phyloP scores from a whole-genome alignment of 495 filamentous ascomycete species.

The Oleoguttula mirabilis region DNA sequence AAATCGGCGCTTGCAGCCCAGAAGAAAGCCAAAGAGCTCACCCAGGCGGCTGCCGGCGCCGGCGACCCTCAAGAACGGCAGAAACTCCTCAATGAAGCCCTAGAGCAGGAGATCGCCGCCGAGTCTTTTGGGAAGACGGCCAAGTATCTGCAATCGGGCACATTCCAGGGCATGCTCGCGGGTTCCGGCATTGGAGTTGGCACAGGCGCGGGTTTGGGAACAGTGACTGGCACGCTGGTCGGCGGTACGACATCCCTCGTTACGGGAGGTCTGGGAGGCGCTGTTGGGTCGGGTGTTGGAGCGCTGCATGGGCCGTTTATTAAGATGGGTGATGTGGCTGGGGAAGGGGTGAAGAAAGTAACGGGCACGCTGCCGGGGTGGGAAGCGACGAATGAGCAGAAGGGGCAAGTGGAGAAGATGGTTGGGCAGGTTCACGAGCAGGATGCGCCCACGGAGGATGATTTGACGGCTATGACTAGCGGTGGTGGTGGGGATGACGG shows the following conservation, averaged over 20 bases:
- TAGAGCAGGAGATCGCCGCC: conserved; percentile 22
- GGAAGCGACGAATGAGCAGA: conserved; percentile 21
- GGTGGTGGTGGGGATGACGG: not conserved
- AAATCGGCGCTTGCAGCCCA: conserved; percentile 8
- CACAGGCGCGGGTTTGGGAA: conserved; percentile 17
- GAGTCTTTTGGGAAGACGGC: conserved; percentile 24
- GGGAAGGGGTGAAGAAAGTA: conserved; percentile 10
- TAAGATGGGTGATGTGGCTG: conserved; percentile 19
- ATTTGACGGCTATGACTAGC: conserved; percentile 12
- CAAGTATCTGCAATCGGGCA: conserved; percentile 15
- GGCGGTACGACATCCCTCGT: conserved; percentile 15
- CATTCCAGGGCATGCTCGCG: not conserved
- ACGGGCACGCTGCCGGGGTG: conserved; percentile 22
- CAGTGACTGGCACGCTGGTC: conserved; percentile 22
- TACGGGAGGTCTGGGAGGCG: conserved; percentile 20
- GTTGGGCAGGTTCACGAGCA: conserved; percentile 13
- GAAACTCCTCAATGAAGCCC: conserved; percentile 21
- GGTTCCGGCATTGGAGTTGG: conserved; percentile 15
- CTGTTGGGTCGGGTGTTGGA: conserved; percentile 13
- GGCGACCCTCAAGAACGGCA: conserved; percentile 24
- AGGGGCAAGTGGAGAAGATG: conserved; percentile 23
- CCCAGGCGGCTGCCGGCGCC: conserved; percentile 21
- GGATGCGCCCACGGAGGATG: conserved; percentile 14
- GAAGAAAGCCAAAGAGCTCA: conserved; percentile 21
- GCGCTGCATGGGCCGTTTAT: conserved; percentile 18